Percentiles rank a stretch among this genome's conserved stretches.
Conservation (phyloP, 805 yeast genomes). For the Kluyveromyces wickerhamii region DNA sequence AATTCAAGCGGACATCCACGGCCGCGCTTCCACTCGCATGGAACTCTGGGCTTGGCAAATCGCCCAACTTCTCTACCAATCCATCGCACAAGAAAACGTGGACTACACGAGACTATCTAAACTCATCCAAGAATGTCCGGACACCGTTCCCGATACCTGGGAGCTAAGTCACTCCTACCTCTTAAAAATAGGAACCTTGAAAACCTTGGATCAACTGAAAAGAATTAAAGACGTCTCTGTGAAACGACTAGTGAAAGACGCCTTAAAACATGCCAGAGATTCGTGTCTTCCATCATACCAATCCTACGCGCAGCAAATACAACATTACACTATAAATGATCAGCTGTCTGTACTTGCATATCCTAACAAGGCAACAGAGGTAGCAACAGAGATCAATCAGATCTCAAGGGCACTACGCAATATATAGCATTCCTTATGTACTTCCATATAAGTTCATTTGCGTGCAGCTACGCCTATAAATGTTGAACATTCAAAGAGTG, state of each 20-base stretch:
- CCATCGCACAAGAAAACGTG: not conserved
- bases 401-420: not conserved
- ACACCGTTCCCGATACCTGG: slow-evolving; percentile 15
- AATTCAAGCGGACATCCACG: not conserved
- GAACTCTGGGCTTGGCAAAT: slow-evolving; percentile 3
- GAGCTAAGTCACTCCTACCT: slow-evolving; percentile 18
- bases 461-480: no score
- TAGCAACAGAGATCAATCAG: not conserved
- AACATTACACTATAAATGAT: not conserved
- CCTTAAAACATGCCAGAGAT: slow-evolving; percentile 15
- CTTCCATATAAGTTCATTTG: no score
- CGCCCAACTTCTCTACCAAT: not conserved
- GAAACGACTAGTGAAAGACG: slow-evolving; percentile 14
- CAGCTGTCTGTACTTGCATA: not conserved
- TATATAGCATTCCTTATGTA: not conserved
- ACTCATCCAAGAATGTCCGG: slow-evolving; percentile 4
- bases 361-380: not conserved
- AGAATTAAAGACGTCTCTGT: slow-evolving; percentile 17
- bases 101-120: not conserved
- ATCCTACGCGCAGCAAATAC: slow-evolving; percentile 6
- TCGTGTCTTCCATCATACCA: slow-evolving; percentile 16
- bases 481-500: no score
- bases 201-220: slow-evolving; percentile 23
- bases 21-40: not conserved
- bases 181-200: slow-evolving; percentile 19